Evolutionary conservation across 345 rosid genomes (phyloP), one percentile per base, ranked within the genome.

Genomic region (Toxicodendron radicans): DNA sequence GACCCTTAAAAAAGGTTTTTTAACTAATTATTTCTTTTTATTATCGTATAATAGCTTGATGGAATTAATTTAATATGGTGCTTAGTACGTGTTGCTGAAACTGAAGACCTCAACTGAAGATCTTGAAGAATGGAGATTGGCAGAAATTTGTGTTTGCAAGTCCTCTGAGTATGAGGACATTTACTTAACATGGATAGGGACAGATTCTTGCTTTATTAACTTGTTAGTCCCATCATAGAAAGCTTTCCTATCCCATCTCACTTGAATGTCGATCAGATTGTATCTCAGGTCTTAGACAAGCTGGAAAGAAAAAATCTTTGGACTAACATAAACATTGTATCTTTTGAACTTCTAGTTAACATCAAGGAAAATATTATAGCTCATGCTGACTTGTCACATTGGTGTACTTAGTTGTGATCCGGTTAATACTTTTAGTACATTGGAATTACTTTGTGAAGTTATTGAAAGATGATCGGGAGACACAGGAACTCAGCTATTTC

Each of bases 101-200:
- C 23, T 43, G 58, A 57, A 20, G 41, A 20, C 12, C 10, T 21
- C 51, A 17, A 46, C 41, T 53, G 63, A 45, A 71, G 73, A 74
- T 46, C 10, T 5, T 71, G 76, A 64, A 58, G 65, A 58, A 45
- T 66, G 73, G 63, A 71, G 68, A 67, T 75, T 12, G 58, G 27
- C 14, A 11, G 68, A 43, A 58, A 46, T 52, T 69, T 60, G 35
- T 54, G 38, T 68, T 51, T 57, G 69, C 74, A 23, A 27, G 75
- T 67, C 73, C 58, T 63, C 71, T 48, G 54, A 70, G 79, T 58
- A 66, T 53, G 62, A 52, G 41, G 66, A 73, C 70, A 51, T 61
- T 23, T 72, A 17, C 27, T 61, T 75, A 68, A 71, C 49, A 68
- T 81, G 23, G 67, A 64, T 54, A 69, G 73, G 68, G 62, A 73